Percentiles rank a stretch among this genome's conserved stretches.
phyloP scores from a whole-genome alignment of 2,329 filamentous ascomycete species.

The Fusarium tanahbumbuense region DNA sequence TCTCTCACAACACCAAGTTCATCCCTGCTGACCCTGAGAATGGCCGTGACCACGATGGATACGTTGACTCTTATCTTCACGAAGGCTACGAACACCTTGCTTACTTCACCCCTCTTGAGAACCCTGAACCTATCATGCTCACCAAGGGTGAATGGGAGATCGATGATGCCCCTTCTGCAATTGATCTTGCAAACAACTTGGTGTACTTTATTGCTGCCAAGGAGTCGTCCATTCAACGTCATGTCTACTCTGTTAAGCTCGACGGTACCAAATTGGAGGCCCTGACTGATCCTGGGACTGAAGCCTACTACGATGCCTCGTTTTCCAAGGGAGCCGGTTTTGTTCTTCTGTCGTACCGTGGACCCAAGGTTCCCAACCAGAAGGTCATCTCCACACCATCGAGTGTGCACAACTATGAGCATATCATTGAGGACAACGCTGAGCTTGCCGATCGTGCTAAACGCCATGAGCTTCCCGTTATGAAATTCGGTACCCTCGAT shows the following conservation, averaged over 20 bases:
- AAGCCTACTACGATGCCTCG: constrained; percentile 83
- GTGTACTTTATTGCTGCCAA: constrained; percentile 93
- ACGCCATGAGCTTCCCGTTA: constrained; percentile 82
- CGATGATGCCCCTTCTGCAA: constrained; percentile 81
- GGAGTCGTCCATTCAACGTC: constrained; percentile 87
- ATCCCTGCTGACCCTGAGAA: constrained; percentile 85
- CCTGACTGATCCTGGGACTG: constrained; percentile 77
- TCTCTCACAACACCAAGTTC: constrained; percentile 85
- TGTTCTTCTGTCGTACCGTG: constrained; percentile 83
- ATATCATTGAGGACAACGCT: constrained; percentile 82
- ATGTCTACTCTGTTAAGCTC: constrained; percentile 89
- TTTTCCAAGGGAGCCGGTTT: constrained; percentile 88
- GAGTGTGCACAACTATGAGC: constrained; percentile 71
- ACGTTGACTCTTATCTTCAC: constrained; percentile 90
- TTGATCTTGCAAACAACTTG: constrained; percentile 85
- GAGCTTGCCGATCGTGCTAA: constrained; percentile 75
- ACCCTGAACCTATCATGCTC: constrained; percentile 82
- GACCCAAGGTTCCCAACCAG: constrained; percentile 90
- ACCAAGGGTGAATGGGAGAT: constrained; percentile 95
- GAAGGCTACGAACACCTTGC: constrained; percentile 90
- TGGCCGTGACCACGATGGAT: constrained; percentile 84
- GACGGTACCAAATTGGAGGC: constrained; percentile 79
- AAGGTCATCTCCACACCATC: constrained; percentile 87
- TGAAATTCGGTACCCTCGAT: constrained; percentile 86
- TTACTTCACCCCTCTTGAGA: constrained; percentile 92